Conservation (phyloP, 2,329 filamentous ascomycete species). For the Verticillium dahliae region DNA sequence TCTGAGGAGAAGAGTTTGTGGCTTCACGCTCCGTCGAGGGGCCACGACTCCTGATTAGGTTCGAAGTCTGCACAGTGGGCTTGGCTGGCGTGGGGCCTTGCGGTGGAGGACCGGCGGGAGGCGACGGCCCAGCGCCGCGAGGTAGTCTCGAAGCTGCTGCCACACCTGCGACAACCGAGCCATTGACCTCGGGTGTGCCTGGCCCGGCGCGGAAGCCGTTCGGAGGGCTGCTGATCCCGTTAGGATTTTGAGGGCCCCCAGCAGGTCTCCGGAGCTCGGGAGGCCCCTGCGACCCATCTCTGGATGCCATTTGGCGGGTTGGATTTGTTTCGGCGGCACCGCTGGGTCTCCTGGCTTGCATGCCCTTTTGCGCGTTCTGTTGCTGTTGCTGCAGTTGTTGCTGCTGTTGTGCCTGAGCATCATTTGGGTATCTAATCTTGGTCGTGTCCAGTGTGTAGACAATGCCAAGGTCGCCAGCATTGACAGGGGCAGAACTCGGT, state of each 20-base stretch:
- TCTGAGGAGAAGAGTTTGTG: constrained; percentile 28
- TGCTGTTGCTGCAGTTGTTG: constrained; percentile 9
- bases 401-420: constrained; percentile 39
- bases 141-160: constrained; percentile 30
- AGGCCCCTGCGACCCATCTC: constrained; percentile 47
- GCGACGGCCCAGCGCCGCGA: constrained; percentile 28
- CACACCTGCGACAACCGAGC: constrained; percentile 22
- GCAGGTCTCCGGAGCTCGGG: constrained; percentile 41
- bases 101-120: constrained; percentile 40
- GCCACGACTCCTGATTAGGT: constrained; percentile 38
- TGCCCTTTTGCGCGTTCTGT: constrained; percentile 24
- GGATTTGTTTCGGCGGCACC: constrained; percentile 24
- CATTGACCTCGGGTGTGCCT: constrained; percentile 30
- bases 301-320: constrained; percentile 31
- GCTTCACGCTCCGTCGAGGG: constrained; percentile 40
- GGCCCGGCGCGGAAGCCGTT: constrained; percentile 36
- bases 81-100: constrained; percentile 45
- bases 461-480: constrained; percentile 78
- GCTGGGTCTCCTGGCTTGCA: constrained; percentile 36
- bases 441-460: constrained; percentile 90
- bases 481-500: constrained; percentile 77
- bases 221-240: constrained; percentile 24
- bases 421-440: constrained; percentile 94
- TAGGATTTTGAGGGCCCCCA: constrained; percentile 26
- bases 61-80: constrained; percentile 33